Conservation (phyloP, 495 filamentous ascomycete genomes). For the Penicillium verhagenii region DNA sequence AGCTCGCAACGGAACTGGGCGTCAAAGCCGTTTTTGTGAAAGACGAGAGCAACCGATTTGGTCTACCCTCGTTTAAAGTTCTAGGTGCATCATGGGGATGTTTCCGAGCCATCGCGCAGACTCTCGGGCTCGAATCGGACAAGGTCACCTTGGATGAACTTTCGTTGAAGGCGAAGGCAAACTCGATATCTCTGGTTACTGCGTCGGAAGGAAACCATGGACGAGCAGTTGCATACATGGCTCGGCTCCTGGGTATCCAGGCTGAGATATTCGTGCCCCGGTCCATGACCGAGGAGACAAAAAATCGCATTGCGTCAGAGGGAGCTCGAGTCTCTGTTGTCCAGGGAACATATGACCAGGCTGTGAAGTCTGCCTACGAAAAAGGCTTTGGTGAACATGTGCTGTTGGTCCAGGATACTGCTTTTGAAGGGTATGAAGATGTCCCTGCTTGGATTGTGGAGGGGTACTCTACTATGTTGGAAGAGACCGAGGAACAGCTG, state of each 20-base stretch:
- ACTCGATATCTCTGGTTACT: conserved; percentile 41
- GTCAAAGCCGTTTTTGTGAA: conserved; percentile 57
- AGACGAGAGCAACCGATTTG: conserved; percentile 56
- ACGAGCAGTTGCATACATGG: conserved; percentile 65
- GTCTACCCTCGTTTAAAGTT: conserved; percentile 74
- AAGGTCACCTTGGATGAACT: conserved; percentile 37
- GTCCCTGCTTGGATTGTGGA: conserved; percentile 71
- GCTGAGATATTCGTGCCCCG: conserved; percentile 56
- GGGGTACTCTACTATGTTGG: conserved; percentile 68
- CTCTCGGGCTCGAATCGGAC: conserved; percentile 34
- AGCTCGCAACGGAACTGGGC: conserved; percentile 54
- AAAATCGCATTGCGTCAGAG: conserved; percentile 54
- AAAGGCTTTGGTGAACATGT: conserved; percentile 30
- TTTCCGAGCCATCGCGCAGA: conserved; percentile 51
- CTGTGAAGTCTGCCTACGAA: conserved; percentile 45
- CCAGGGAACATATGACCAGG: conserved; percentile 59
- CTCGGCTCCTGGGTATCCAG: conserved; percentile 48
- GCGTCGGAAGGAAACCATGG: conserved; percentile 75
- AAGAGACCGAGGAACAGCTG: conserved; percentile 59
- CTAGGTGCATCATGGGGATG: conserved; percentile 74
- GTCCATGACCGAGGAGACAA: conserved; percentile 50
- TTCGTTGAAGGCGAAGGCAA: conserved; percentile 28
- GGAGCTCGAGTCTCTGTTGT: conserved; percentile 53
- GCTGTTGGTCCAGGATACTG: conserved; percentile 65
- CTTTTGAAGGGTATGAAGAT: conserved; percentile 60